These are phyloP conservation scores for Trematosphaeria pertusa DNA, from an alignment of 2,329 filamentous ascomycete species.

Conservation along the genomic window DNA sequence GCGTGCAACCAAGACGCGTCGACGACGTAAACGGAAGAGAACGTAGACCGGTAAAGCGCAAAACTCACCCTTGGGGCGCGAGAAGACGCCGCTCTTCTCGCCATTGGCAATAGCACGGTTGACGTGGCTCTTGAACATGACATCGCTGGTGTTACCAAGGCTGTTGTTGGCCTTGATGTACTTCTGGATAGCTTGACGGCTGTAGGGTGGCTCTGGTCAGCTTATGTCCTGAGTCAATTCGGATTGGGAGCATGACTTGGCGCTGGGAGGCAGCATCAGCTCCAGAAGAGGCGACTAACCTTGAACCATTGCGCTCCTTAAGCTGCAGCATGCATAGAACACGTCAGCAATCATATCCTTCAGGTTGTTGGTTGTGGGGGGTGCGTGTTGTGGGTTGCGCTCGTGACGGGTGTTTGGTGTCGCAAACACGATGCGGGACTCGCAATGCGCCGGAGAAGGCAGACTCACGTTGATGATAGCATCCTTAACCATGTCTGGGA, in stretches of 20 bases:
- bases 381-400: slow-evolving; percentile 36
- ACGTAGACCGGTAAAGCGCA: slow-evolving; percentile 11
- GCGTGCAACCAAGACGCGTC: background rate
- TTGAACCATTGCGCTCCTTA: slow-evolving; percentile 74
- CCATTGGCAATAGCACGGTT: slow-evolving; percentile 84
- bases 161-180: slow-evolving; percentile 77
- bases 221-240: slow-evolving; percentile 26
- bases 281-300: slow-evolving; percentile 58
- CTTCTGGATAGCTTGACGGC: slow-evolving; percentile 77
- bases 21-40: background rate
- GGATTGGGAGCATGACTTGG: slow-evolving; percentile 33
- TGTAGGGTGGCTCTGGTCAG: slow-evolving; percentile 51
- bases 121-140: slow-evolving; percentile 75
- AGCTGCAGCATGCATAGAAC: slow-evolving; percentile 60
- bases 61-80: slow-evolving; percentile 87
- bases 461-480: slow-evolving; percentile 73
- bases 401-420: slow-evolving; percentile 40
- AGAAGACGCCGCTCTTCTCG: slow-evolving; percentile 85
- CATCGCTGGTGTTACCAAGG: slow-evolving; percentile 61
- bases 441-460: slow-evolving; percentile 57
- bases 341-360: slow-evolving; percentile 55
- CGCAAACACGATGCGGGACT: slow-evolving; percentile 45
- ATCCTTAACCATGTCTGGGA: slow-evolving; percentile 75
- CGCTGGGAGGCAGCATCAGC: slow-evolving; percentile 29
- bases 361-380: slow-evolving; percentile 14